Evolutionary conservation across 352 stramenopile genomes (phyloP).

Genomic region (Phytophthora fragariae): DNA sequence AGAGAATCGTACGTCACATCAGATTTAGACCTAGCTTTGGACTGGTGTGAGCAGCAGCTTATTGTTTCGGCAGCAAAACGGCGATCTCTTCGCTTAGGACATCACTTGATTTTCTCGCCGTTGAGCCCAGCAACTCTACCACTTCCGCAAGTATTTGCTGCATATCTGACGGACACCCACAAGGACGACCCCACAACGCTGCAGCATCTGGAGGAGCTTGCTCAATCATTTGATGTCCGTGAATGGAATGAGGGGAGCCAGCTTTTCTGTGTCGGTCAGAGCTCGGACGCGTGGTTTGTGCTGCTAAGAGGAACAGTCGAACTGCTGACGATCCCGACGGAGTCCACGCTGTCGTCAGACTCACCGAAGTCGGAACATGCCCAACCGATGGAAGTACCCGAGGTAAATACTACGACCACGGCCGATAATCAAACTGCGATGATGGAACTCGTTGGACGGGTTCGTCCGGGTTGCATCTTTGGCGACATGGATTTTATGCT

Average conservation of each 20-base stretch:
- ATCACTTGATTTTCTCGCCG: conserved; percentile 31
- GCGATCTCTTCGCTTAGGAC: conserved; percentile 48
- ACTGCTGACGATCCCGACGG: conserved; percentile 39
- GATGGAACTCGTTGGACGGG: conserved; percentile 58
- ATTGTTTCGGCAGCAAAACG: conserved; percentile 51
- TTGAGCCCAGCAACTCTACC: conserved; percentile 40
- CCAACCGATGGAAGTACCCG: conserved; percentile 10
- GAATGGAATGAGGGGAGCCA: conserved; percentile 41
- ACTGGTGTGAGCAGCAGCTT: conserved; percentile 75
- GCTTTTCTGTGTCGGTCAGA: conserved; percentile 55
- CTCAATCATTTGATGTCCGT: conserved; percentile 43
- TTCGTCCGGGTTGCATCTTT: conserved; percentile 65
- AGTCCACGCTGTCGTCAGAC: conserved; percentile 24
- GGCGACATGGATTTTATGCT: conserved; percentile 77
- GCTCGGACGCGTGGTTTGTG: conserved; percentile 55
- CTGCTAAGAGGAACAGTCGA: conserved; percentile 62
- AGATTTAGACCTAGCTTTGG: conserved; percentile 61
- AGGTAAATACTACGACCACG: not conserved
- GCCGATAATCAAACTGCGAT: conserved; percentile 11
- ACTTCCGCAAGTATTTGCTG: conserved; percentile 51
- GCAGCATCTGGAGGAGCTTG: conserved; percentile 42
- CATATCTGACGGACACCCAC: conserved; percentile 46
- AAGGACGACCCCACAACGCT: conserved; percentile 21
- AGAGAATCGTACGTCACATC: conserved; percentile 47
- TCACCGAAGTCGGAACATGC: conserved; percentile 27